Evolutionary conservation across 2,329 filamentous ascomycete species (phyloP), one percentile per base, ranked within the genome.

Genomic region (Cytospora piceicola): DNA sequence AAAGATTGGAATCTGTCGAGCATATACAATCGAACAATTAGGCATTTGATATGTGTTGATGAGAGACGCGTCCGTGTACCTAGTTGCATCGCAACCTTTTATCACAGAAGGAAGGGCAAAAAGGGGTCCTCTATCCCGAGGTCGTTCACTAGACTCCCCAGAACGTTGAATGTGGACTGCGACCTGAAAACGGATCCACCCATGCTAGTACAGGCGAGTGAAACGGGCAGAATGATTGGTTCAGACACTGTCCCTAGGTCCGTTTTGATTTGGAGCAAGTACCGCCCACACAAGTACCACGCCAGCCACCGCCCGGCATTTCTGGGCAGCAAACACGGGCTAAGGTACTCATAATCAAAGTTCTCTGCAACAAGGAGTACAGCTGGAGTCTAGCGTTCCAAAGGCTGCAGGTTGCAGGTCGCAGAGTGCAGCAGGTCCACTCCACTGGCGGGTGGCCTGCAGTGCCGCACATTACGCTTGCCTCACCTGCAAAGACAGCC

Each of bases 401-500:
- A 36, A 49, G 46, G 46, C 20, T 49, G 46, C 46, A 49, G 46
- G 46, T 49, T 24, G 46, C 46, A 24, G 46, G 46, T 49, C 46
- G 46, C 46, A 49, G 46, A 24, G n/a, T 49, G 46, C 46, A 49
- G 46, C 46, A 49, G 46, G 46, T 49, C 46, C 46, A 46, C 39
- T 42, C 27, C 15, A 22, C 46, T 20, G 46, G 22, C 46, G 46
- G 46, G 22, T 49, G n/a, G 46, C 46, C 46, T 49, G 46, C 46
- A 49, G 46, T 49, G 46, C 46, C 22, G 42, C 20, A 49, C 42
- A 49, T 22, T 49, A 22, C 42, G n/a, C 46, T 49, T 49, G 46
- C 46, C 46, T 49, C 46, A 49, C n/a, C 46, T 49, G 46, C 46
- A 49, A 49, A 24, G 36, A 32, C 54, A 57, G 36, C 32, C 54